Evolutionary conservation across 176 grass and related monocot species (phyloP).

Genomic region (Paspalum notatum): DNA sequence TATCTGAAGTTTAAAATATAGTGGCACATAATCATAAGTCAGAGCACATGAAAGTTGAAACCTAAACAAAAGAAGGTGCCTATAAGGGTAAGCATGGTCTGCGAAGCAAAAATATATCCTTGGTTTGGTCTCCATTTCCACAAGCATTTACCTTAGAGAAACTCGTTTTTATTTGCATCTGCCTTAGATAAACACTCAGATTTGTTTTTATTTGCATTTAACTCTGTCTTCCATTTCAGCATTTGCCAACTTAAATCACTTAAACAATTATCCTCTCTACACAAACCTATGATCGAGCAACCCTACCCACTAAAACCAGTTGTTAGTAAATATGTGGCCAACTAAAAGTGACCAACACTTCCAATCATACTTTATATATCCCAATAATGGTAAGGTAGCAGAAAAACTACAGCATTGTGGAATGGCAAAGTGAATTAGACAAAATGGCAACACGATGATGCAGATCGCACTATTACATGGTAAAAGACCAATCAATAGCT

Average conservation of each 20-base stretch:
- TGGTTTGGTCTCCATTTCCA: neutral
- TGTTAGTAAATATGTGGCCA: neutral
- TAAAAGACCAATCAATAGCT: no score
- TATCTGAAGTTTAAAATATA: conserved; percentile 2
- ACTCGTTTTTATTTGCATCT: conserved; percentile 1
- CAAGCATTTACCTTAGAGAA: conserved; percentile 1
- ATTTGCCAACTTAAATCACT: neutral
- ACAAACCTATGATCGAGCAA: neutral
- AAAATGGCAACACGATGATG: neutral
- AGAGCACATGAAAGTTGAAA: neutral
- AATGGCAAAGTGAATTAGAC: neutral
- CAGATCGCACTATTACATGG: neutral
- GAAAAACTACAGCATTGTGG: neutral
- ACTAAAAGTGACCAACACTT: neutral
- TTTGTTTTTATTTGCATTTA: conserved; percentile 10
- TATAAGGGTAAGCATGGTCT: neutral
- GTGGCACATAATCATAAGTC: neutral
- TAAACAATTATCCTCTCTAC: neutral
- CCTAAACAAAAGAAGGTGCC: neutral
- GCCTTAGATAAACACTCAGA: conserved; percentile 17
- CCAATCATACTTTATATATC: neutral
- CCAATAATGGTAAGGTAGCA: neutral
- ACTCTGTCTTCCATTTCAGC: neutral
- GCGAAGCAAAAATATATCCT: neutral
- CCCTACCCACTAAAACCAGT: neutral